These are phyloP conservation scores for Dipteronia dyeriana DNA, from an alignment of 345 rosid species.

Conservation along the genomic window DNA sequence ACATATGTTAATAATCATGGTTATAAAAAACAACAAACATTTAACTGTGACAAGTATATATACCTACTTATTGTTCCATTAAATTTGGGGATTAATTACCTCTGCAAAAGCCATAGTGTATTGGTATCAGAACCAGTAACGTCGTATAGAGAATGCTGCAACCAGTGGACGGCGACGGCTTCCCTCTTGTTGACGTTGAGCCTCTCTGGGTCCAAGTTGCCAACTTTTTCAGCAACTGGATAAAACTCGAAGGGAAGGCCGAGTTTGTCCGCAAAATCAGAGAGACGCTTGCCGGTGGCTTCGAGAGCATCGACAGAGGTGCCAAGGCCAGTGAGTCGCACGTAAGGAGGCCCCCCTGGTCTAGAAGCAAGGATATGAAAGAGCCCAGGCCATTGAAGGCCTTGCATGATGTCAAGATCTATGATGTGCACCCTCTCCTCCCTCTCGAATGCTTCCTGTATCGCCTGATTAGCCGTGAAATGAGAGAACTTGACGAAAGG, in stretches of 20 bases:
- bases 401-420: slow-evolving; percentile 97
- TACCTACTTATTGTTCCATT: too few species aligned
- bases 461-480: slow-evolving; percentile 96
- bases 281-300: slow-evolving; percentile 87
- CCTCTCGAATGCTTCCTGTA: slow-evolving; percentile 94
- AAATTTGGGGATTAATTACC: slow-evolving; percentile 36
- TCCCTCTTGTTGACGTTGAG: slow-evolving; percentile 82
- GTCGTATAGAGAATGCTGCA: slow-evolving; percentile 97
- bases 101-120: slow-evolving; percentile 78
- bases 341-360: slow-evolving; percentile 93
- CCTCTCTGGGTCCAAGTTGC: slow-evolving; percentile 75
- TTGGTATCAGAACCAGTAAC: slow-evolving; percentile 94
- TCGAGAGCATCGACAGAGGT: slow-evolving; percentile 86
- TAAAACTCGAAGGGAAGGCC: slow-evolving; percentile 85
- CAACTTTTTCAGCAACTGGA: slow-evolving; percentile 87
- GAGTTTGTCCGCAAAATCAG: slow-evolving; percentile 87
- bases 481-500: slow-evolving; percentile 98
- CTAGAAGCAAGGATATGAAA: slow-evolving; percentile 91
- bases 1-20: too few species aligned
- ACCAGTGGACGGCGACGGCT: slow-evolving; percentile 96
- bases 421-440: slow-evolving; percentile 95
- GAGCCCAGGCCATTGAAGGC: slow-evolving; percentile 97
- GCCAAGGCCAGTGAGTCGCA: slow-evolving; percentile 92
- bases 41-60: too few species aligned
- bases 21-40: too few species aligned